These are phyloP conservation scores for Penstemon davidsonii DNA, from an alignment of 257 asterid genomes.

Conservation along the genomic window DNA sequence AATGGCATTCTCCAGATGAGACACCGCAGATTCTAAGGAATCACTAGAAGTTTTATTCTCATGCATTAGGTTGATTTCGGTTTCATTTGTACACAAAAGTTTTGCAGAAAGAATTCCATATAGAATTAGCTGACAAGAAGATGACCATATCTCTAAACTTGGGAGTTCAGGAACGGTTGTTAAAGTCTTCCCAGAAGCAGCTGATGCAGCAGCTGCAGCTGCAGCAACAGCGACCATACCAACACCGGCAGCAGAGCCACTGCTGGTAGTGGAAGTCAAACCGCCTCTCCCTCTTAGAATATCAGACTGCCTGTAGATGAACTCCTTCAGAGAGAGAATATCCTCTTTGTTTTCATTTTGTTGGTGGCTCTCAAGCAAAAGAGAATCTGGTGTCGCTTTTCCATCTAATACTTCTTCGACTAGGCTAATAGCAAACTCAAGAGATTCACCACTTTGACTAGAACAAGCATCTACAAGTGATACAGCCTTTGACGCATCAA, in stretches of 20 bases:
- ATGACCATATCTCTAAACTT: conserved; percentile 70
- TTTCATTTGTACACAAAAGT: conserved; percentile 34
- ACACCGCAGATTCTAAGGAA: conserved; percentile 51
- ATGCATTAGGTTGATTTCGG: conserved; percentile 32
- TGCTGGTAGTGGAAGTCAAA: conserved; percentile 47
- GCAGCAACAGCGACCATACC: conserved; percentile 98
- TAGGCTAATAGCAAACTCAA: conserved; percentile 74
- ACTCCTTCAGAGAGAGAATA: conserved; percentile 73
- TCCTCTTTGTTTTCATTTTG: conserved; percentile 66
- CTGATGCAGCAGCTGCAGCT: conserved; percentile 90
- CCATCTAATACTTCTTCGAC: conserved; percentile 77
- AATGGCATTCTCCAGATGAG: conserved; percentile 56
- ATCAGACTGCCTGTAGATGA: conserved; percentile 74
- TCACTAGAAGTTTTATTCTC: conserved; percentile 42
- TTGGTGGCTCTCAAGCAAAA: conserved; percentile 75
- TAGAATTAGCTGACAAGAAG: conserved; percentile 69
- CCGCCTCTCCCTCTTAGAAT: conserved; percentile 80
- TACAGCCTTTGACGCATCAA: conserved; percentile 85
- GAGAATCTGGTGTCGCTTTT: conserved; percentile 86
- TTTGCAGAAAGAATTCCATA: conserved; percentile 62
- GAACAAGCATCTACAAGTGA: conserved; percentile 65
- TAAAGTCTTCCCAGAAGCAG: conserved; percentile 57
- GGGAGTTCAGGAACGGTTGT: conserved; percentile 72
- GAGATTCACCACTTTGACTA: conserved; percentile 72
- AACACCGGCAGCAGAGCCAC: conserved; percentile 62